Percentiles rank a stretch among this genome's conserved stretches.
Evolutionary conservation across 768 basidiomycete genomes (phyloP).

Genomic region (Naganishia kalamii): DNA sequence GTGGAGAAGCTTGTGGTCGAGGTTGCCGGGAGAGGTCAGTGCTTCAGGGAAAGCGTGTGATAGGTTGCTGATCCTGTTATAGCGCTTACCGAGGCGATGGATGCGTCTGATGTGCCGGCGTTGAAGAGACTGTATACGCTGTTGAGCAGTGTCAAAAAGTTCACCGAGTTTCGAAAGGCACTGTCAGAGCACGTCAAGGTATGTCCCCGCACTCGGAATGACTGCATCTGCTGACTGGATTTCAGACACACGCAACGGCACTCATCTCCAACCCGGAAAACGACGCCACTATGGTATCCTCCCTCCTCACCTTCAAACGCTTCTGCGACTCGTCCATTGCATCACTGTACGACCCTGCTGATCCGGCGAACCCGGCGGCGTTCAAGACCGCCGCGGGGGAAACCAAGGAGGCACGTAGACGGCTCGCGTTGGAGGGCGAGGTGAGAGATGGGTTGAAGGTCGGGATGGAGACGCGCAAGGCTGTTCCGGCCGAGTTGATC

Average conservation of each 20-base stretch:
- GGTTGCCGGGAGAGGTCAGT: conserved; percentile 32
- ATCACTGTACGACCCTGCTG: conserved; percentile 23
- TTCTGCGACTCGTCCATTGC: conserved; percentile 37
- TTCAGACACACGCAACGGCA: conserved; percentile 12
- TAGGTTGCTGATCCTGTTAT: neutral
- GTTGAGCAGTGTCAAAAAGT: conserved; percentile 27
- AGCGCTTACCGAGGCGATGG: conserved; percentile 41
- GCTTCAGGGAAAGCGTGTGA: neutral
- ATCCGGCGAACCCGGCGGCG: conserved; percentile 10
- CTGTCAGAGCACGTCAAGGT: conserved; percentile 37
- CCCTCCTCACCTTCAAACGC: conserved; percentile 35
- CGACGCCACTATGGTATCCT: conserved; percentile 42
- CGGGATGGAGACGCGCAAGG: conserved; percentile 43
- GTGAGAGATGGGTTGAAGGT: conserved; percentile 38
- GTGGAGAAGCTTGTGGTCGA: conserved; percentile 16
- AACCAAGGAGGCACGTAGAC: conserved; percentile 15
- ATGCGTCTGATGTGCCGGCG: conserved; percentile 26
- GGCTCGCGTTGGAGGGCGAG: conserved; percentile 38
- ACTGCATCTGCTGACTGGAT: neutral
- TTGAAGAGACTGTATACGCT: conserved; percentile 32
- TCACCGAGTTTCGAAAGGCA: conserved; percentile 28
- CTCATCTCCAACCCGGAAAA: conserved; percentile 43
- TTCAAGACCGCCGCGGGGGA: conserved; percentile 17
- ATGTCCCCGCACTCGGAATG: neutral
- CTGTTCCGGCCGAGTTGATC: conserved; percentile 45